Base-by-base conservation (phyloP, 2,329 filamentous ascomycete genomes). In the Didymellaceae sp. region DNA sequence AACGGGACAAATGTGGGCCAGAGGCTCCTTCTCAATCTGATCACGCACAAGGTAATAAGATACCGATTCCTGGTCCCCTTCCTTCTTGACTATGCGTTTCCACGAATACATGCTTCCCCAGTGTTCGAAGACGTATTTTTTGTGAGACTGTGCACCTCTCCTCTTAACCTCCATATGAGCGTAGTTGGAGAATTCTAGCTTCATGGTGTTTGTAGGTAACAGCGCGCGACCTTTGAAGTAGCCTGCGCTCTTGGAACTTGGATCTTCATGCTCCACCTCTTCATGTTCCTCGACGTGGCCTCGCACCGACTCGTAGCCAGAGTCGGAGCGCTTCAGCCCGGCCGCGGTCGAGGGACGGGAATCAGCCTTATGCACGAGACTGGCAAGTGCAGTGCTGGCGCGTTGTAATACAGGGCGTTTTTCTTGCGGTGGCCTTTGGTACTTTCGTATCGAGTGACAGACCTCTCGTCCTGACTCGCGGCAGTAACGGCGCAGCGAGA, bases 161-260 rank as follows among this genome's bases (percentile, higher is more conserved):
- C 90, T 85, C 60, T 83, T 86, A 41, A 99, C 77, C 58, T 96
- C 89, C 31, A 97, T 86, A 63, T 94, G 91, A 2, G 93, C 93
- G 71, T 99, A 99, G 77, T 97, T 99, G 59, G 91, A 95, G 71
- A 97, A 99, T 71, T 97, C 93, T 25, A 99, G 82, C 74, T 91
- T 90, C 71, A 93, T 89, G 26, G 83, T 87, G 72, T 96, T 91
- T 50, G 87, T 89, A 14, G 89, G 84, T 34, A 75, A 67, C 53
- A 74, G 57, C 7, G 71, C 67, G 41, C 71, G 70, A 76, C 72
- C 61, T 62, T 78, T 68, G 52, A 61, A 58, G 32, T 73, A 68
- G 48, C 67, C 68, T 22, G 67, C 62, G 5, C 70, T 66, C 52
- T 66, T 69, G 22, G 68, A 67, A 22, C 66, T 62, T 52, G 63